Conservation (phyloP, 805 yeast genomes). For the Cyberlindnera petersonii region DNA sequence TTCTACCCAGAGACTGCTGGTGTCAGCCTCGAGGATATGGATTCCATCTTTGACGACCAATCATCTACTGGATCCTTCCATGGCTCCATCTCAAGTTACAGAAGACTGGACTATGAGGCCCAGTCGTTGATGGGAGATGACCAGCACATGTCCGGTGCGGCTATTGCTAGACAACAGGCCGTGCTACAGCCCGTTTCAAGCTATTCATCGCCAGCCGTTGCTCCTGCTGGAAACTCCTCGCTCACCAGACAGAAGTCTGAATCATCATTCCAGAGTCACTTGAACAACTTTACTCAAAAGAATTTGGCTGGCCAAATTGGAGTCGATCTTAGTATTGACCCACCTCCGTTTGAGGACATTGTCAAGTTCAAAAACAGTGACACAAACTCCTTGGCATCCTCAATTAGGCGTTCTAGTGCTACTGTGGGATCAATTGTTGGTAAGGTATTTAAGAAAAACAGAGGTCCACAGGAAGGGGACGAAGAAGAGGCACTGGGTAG, state of each 20-base stretch:
- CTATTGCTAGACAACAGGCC: constrained; percentile 39
- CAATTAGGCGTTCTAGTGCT: constrained; percentile 41
- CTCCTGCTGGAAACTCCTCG: constrained; percentile 6
- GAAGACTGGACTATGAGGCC: constrained; percentile 17
- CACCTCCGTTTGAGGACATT: constrained; percentile 37
- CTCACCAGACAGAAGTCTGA: constrained; percentile 24
- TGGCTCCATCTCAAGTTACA: constrained; percentile 23
- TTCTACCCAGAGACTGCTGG: constrained; percentile 91
- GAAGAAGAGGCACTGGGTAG: constrained; percentile 29
- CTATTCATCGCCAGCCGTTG: constrained; percentile 18
- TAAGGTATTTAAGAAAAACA: constrained; percentile 27
- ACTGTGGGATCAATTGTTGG: constrained; percentile 36
- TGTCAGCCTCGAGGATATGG: constrained; percentile 86
- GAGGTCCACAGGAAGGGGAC: constrained; percentile 18
- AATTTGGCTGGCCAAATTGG: constrained; percentile 6
- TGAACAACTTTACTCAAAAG: constrained; percentile 17
- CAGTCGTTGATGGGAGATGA: constrained; percentile 11
- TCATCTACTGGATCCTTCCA: constrained; percentile 33
- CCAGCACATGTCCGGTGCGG: constrained; percentile 36
- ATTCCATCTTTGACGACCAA: constrained; percentile 77
- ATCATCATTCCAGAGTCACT: constrained; percentile 21
- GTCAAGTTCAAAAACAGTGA: constrained; percentile 31
- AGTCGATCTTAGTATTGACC: constrained; percentile 29
- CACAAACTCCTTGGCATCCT: constrained; percentile 28
- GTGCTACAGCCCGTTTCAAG: constrained; percentile 22